A percentile compares a stretch with the other conserved stretches of the same genome.
Evolutionary conservation across 2,329 filamentous ascomycete genomes (phyloP).

Genomic region (Aspergillus nomiae): DNA sequence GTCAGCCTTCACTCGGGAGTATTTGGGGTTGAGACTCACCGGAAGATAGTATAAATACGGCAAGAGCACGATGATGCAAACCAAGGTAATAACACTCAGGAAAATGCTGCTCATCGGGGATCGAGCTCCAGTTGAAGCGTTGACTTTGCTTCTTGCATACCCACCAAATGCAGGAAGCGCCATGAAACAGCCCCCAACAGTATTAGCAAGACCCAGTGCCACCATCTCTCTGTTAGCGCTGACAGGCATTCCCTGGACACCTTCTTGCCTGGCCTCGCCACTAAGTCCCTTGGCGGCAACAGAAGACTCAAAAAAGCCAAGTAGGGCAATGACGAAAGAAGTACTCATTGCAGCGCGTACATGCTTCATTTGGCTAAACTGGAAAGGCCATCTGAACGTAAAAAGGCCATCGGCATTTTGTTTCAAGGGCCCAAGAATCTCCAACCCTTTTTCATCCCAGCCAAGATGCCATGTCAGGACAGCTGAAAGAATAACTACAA

Average conservation of each 20-base stretch:
- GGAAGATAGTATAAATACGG: conserved; percentile 95
- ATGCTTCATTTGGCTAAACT: conserved; percentile 72
- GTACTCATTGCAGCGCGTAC: conserved; percentile 86
- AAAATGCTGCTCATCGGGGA: conserved; percentile 94
- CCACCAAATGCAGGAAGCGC: conserved; percentile 91
- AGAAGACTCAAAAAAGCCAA: conserved; percentile 98
- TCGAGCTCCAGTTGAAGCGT: conserved; percentile 84
- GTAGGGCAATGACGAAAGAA: conserved; percentile 85
- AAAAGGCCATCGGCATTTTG: conserved; percentile 72
- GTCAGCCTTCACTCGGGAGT: neutral
- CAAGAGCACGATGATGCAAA: conserved; percentile 78
- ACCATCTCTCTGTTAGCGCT: conserved; percentile 93
- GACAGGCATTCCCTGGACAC: conserved; percentile 76
- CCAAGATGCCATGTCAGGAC: conserved; percentile 73
- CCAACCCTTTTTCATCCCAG: conserved; percentile 80
- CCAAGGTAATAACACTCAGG: conserved; percentile 76
- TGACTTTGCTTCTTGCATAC: conserved; percentile 94
- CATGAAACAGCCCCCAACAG: conserved; percentile 91
- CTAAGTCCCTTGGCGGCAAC: conserved; percentile 92
- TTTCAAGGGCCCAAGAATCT: conserved; percentile 79
- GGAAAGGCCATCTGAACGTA: conserved; percentile 83
- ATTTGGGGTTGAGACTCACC: conserved; percentile 56
- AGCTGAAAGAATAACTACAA: conserved; percentile 83
- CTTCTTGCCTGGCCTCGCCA: conserved; percentile 56
- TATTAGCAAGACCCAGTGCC: conserved; percentile 84